Conservation (phyloP, 176 grass and related monocot genomes). For the Carex cristatella region DNA sequence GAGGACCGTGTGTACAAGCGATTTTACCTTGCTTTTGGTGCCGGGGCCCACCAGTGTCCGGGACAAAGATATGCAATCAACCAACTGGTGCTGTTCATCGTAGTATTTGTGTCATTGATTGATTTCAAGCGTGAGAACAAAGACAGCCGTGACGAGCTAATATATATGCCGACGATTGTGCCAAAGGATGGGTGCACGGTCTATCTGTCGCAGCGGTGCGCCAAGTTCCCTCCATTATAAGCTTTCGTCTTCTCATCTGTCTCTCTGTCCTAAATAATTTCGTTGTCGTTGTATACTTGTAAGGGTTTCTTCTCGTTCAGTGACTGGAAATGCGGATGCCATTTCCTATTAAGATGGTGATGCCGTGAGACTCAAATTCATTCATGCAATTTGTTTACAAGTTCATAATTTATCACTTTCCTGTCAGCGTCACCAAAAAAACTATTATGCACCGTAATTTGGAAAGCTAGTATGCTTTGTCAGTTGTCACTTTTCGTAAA, state of each 20-base stretch:
- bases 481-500: too few species aligned
- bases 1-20: slow-evolving; percentile 77
- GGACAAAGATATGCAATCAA: slow-evolving; percentile 90
- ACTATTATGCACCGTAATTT: too few species aligned
- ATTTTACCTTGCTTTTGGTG: slow-evolving; percentile 79
- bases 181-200: slow-evolving; percentile 64
- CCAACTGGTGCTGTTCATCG: slow-evolving; percentile 79
- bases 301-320: background rate
- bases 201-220: slow-evolving; percentile 32
- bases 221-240: slow-evolving; percentile 27
- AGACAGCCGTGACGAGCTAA: slow-evolving; percentile 47
- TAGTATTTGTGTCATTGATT: slow-evolving; percentile 50
- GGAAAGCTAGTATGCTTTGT: too few species aligned
- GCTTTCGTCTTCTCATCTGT: too few species aligned
- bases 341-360: too few species aligned
- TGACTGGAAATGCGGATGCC: background rate
- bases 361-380: background rate
- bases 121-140: slow-evolving; percentile 52
- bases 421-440: too few species aligned
- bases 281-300: background rate
- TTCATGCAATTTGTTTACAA: background rate
- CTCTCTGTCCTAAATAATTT: background rate
- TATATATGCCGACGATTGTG: slow-evolving; percentile 75
- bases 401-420: background rate
- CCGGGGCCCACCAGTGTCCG: slow-evolving; percentile 80